Conservation (phyloP, 352 stramenopile genomes). For the Pythium aphanidermatum region DNA sequence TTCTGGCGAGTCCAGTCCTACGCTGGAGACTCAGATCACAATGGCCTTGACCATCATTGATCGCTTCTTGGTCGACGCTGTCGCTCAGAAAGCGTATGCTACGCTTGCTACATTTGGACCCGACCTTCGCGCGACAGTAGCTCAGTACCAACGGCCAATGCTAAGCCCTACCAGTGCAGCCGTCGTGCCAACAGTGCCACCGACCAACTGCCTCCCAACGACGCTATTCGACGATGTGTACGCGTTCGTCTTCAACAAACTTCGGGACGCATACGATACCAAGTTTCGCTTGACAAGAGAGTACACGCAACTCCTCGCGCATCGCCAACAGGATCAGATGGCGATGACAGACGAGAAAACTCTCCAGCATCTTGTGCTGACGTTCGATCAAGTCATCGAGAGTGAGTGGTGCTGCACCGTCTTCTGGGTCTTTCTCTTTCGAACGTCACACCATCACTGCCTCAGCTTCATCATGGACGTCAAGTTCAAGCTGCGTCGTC, state of each 20-base stretch:
- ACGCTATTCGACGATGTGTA: conserved; percentile 28
- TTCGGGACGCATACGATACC: conserved; percentile 23
- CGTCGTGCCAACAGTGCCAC: too few relatives aligned
- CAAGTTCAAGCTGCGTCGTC: conserved; percentile 37
- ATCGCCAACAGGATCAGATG: conserved; percentile 14
- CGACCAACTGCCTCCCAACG: too few relatives aligned
- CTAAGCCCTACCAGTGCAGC: too few relatives aligned
- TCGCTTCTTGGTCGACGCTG: conserved; percentile 16
- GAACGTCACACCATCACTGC: conserved; percentile 38
- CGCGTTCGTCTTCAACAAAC: conserved; percentile 16
- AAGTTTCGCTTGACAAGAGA: conserved; percentile 27
- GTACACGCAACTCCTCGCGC: conserved; percentile 20
- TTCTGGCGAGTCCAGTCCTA: conserved; percentile 4
- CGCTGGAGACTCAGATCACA: conserved; percentile 18
- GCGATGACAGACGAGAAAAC: conserved; percentile 4
- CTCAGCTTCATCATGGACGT: conserved; percentile 59
- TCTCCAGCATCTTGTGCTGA: conserved; percentile 21
- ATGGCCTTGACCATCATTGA: conserved; percentile 28
- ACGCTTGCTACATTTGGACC: conserved; percentile 7
- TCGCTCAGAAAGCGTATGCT: background rate
- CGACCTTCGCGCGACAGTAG: conserved; percentile 4
- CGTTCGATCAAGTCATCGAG: conserved; percentile 48
- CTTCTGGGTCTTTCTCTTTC: conserved; percentile 69
- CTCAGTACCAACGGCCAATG: conserved; percentile 11
- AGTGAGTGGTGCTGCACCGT: conserved; percentile 68